A percentile compares a stretch with the other conserved stretches of the same genome.
Conservation (phyloP, 345 rosid genomes). For the Populus deltoides region DNA sequence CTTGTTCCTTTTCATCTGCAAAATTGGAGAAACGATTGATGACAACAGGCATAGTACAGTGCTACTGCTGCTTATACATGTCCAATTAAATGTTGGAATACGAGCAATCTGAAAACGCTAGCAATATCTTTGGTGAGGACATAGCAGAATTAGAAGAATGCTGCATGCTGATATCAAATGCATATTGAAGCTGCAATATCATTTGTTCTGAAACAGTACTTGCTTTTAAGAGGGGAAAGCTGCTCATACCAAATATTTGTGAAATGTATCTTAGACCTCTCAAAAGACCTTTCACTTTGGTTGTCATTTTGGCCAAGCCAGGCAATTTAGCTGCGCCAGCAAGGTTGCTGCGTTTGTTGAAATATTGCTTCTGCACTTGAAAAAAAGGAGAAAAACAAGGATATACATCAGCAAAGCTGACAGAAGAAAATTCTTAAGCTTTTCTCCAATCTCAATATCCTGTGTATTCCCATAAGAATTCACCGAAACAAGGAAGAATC, state of each 20-base stretch:
- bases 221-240: neutral
- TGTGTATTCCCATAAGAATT: neutral
- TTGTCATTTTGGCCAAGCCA: conserved; percentile 8
- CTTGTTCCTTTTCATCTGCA: conserved; percentile 54
- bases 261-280: conserved; percentile 55
- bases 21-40: neutral
- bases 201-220: neutral
- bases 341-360: neutral
- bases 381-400: neutral
- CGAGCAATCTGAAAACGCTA: too few relatives aligned
- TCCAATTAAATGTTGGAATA: neutral
- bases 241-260: conserved; percentile 50
- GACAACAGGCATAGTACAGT: neutral
- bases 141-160: too few relatives aligned
- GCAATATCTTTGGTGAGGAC: too few relatives aligned
- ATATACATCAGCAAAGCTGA: neutral
- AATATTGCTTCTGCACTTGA: neutral
- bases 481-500: neutral
- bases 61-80: neutral
- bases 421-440: neutral
- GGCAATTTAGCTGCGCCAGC: neutral
- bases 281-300: conserved; percentile 52
- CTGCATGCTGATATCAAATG: too few relatives aligned
- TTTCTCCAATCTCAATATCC: neutral
- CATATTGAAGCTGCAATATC: neutral